These are phyloP conservation scores for Parastagonospora nodorum DNA, from an alignment of 2,329 filamentous ascomycete species.

Conservation along the genomic window DNA sequence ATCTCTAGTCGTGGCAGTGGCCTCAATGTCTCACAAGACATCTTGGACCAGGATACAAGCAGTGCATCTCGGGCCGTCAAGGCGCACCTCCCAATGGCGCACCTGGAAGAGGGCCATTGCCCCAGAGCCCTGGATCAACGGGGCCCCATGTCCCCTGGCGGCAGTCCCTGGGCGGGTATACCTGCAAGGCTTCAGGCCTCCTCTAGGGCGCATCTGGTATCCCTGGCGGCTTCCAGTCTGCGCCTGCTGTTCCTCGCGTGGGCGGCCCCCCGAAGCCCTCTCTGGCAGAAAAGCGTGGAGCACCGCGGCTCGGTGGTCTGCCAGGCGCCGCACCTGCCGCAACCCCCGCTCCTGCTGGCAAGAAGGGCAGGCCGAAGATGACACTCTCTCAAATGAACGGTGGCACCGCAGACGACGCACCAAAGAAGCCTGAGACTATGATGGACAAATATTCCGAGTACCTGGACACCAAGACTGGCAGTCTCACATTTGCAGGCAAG, in stretches of 20 bases:
- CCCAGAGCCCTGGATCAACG: slow-evolving; percentile 33
- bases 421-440: slow-evolving; percentile 46
- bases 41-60: slow-evolving; percentile 72
- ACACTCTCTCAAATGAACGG: slow-evolving; percentile 53
- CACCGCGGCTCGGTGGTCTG: slow-evolving; percentile 55
- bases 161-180: slow-evolving; percentile 44
- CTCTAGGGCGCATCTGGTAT: slow-evolving; percentile 13
- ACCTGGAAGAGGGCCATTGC: slow-evolving; percentile 28
- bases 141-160: slow-evolving; percentile 31
- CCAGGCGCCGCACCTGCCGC: slow-evolving; percentile 58
- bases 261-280: slow-evolving; percentile 58
- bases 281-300: slow-evolving; percentile 69
- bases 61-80: slow-evolving; percentile 68
- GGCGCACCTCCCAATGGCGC: slow-evolving; percentile 54
- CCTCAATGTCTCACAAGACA: slow-evolving; percentile 62
- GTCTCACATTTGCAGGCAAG: slow-evolving; percentile 89
- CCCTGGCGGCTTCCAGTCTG: slow-evolving; percentile 48
- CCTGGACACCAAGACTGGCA: slow-evolving; percentile 89
- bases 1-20: slow-evolving; percentile 56
- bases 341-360: slow-evolving; percentile 39
- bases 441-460: slow-evolving; percentile 78
- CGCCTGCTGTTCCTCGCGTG: slow-evolving; percentile 54
- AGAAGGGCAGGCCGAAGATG: slow-evolving; percentile 50
- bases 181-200: slow-evolving; percentile 51
- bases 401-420: slow-evolving; percentile 26